A percentile compares a stretch with the other conserved stretches of the same genome.
Conservation (phyloP, 306 rosid species). For the Rosa lucieae region DNA sequence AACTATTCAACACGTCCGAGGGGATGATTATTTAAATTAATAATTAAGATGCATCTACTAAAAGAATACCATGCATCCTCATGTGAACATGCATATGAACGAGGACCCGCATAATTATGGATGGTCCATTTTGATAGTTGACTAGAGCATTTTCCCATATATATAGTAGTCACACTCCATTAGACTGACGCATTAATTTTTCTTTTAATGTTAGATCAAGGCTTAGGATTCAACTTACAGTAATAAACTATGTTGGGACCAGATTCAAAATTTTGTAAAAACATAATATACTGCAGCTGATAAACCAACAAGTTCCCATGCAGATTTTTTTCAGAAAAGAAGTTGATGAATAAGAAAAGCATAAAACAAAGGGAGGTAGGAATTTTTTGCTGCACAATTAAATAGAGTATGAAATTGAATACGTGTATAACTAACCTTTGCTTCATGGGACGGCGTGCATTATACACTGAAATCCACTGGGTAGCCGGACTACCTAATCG, state of each 20-base stretch:
- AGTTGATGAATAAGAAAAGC: neutral
- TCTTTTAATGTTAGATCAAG: neutral
- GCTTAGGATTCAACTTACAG: neutral
- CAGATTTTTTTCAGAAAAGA: neutral
- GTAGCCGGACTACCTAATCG: constrained; percentile 91
- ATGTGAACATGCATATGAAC: neutral
- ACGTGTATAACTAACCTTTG: constrained; percentile 61
- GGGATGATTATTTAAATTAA: neutral
- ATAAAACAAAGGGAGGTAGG: neutral
- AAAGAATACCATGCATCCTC: neutral
- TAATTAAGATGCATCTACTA: neutral
- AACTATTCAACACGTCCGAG: neutral
- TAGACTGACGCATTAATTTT: neutral
- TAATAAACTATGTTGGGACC: neutral
- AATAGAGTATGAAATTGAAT: constrained; percentile 12
- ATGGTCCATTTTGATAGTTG: neutral
- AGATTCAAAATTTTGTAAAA: neutral
- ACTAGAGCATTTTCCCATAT: neutral
- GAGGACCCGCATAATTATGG: neutral
- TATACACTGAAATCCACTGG: constrained; percentile 94
- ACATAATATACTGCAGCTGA: neutral
- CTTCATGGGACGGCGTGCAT: constrained; percentile 95
- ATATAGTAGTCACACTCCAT: neutral
- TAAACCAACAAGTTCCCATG: neutral
- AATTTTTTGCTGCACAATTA: constrained; percentile 7